Conservation (phyloP, 2,329 filamentous ascomycete species). For the Cladophialophora yegresii region DNA sequence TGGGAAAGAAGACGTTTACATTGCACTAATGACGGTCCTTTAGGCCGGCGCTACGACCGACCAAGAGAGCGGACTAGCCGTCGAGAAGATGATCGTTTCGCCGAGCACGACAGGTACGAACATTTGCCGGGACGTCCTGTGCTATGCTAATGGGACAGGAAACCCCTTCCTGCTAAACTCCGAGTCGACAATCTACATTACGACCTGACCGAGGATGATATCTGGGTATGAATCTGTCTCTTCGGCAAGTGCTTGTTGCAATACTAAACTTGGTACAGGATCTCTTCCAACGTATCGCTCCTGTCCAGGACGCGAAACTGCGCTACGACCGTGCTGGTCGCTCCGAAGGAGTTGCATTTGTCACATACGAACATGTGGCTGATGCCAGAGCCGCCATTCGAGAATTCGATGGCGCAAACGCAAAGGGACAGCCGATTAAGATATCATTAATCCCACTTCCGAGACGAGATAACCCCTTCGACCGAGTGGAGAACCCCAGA, state of each 20-base stretch:
- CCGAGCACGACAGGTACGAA: constrained; percentile 43
- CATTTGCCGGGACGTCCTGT: constrained; percentile 24
- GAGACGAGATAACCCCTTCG: constrained; percentile 50
- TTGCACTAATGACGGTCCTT: constrained; percentile 39
- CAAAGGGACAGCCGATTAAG: constrained; percentile 81
- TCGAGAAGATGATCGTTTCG: constrained; percentile 43
- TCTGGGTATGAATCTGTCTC: constrained; percentile 60
- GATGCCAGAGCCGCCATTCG: constrained; percentile 74
- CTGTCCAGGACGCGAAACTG: constrained; percentile 67
- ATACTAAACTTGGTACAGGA: constrained; percentile 57
- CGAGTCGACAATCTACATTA: constrained; percentile 91
- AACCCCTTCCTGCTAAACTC: constrained; percentile 66
- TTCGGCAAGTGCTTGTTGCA: background rate
- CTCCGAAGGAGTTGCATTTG: constrained; percentile 79
- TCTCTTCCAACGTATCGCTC: constrained; percentile 76
- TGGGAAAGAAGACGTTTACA: constrained; percentile 16
- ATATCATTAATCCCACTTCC: constrained; percentile 65
- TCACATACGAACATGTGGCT: constrained; percentile 71
- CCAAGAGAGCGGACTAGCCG: constrained; percentile 25
- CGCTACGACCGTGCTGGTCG: constrained; percentile 85
- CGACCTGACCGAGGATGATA: constrained; percentile 80
- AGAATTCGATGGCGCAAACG: constrained; percentile 87
- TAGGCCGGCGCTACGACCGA: constrained; percentile 25
- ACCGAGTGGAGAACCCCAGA: constrained; percentile 55
- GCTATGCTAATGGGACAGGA: constrained; percentile 47